Base-by-base conservation (phyloP, 2,329 filamentous ascomycete genomes). In the Epichloe glyceriae region DNA sequence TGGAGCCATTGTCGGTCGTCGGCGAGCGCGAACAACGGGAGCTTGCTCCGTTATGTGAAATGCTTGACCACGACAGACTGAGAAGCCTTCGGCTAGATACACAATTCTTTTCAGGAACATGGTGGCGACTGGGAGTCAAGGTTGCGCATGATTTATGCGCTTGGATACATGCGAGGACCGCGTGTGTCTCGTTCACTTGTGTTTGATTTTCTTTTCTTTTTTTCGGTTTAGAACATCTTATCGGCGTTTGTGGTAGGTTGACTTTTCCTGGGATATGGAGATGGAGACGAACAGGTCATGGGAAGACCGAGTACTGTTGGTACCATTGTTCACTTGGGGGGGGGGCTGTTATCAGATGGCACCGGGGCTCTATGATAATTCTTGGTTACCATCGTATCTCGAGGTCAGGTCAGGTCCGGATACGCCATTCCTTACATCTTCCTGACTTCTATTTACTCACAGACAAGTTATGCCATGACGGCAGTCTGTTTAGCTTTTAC, bases 21-120 rank as follows among this genome's bases (percentile, higher is more conserved):
- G 81, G 53, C 74, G 80, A 52, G 82, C 83, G 15, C 74, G 83
- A 58, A 86, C 82, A 38, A 73, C 80, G 65, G 79, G 55, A n/a
- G 67, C 71, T 30, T 86, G 83, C 64, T 61, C 66, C 42, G 70
- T 86, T 51, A 86, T 86, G 83, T 86, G 70, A 80, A 40, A 43
- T 38, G 47, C 47, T 35, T 35, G 6, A 4, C 17, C 11, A 46
- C 17, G 40, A 26, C 33, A 12, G 12, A 20, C 44, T 22, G 45
- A 38, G n/a, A 40, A 19, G 20, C 5, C 10, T 35, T 10, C 2
- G 30, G 15, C 15, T n/a, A 6, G 15, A 26, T 3, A 6, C 33
- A 11, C 26, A n/a, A 30, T 8, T 11, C 5, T 45, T 45, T 14
- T 38, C 35, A 38, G 12, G 35, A 43, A 44, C 14, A 44, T 22